phyloP scores from a whole-genome alignment of 768 basidiomycete genomes.

The Lentinus brumalis region DNA sequence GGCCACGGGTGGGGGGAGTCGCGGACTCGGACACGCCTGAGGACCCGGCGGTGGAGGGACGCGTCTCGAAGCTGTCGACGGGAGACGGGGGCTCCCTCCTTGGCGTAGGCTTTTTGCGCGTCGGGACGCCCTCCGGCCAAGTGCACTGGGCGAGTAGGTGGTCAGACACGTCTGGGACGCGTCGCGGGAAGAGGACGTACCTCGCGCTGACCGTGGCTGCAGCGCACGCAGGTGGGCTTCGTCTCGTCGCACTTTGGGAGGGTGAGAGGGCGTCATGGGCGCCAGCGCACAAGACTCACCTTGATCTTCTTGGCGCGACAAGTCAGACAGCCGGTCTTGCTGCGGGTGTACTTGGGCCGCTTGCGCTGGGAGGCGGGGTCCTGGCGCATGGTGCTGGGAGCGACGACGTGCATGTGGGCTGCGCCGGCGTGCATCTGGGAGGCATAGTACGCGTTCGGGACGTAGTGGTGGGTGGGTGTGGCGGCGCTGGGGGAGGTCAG shows the following conservation, averaged over 20 bases:
- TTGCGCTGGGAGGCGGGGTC: slow-evolving; percentile 64
- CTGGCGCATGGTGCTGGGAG: slow-evolving; percentile 38
- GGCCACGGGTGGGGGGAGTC: slow-evolving; percentile 70
- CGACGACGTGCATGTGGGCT: slow-evolving; percentile 50
- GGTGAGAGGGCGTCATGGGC: background rate
- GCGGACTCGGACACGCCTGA: slow-evolving; percentile 72
- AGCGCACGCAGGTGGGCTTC: slow-evolving; percentile 85
- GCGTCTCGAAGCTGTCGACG: slow-evolving; percentile 48
- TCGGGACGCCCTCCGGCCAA: slow-evolving; percentile 80
- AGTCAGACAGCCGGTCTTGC: slow-evolving; percentile 92
- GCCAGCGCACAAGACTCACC: slow-evolving; percentile 44
- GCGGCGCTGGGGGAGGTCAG: slow-evolving; percentile 14
- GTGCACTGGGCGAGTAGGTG: slow-evolving; percentile 50
- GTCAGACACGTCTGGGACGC: background rate
- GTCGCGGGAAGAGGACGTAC: slow-evolving; percentile 42
- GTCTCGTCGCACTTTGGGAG: slow-evolving; percentile 80
- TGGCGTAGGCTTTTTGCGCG: slow-evolving; percentile 63
- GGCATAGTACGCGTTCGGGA: slow-evolving; percentile 26
- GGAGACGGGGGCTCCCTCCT: slow-evolving; percentile 49
- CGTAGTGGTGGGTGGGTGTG: slow-evolving; percentile 32
- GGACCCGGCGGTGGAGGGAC: slow-evolving; percentile 77
- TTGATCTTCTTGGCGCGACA: slow-evolving; percentile 96
- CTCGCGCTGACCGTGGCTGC: slow-evolving; percentile 82
- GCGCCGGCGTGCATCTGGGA: slow-evolving; percentile 37
- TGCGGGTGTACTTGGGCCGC: slow-evolving; percentile 91